Conservation (phyloP, 768 basidiomycete genomes). For the Hydnomerulius pinastri region DNA sequence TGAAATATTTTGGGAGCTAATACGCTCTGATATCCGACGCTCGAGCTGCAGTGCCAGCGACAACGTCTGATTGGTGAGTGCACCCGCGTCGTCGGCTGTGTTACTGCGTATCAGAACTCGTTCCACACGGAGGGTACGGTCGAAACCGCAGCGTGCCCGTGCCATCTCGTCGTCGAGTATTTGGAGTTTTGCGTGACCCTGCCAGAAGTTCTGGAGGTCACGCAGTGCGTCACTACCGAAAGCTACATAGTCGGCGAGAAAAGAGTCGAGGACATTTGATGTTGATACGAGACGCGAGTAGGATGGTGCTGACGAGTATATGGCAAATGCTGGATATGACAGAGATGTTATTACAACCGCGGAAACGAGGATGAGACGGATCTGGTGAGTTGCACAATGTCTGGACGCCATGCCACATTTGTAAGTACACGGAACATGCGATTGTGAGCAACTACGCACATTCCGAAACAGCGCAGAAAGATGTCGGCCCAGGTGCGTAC, state of each 20-base stretch:
- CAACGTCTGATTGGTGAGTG: conserved; percentile 63
- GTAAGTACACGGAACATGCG: conserved; percentile 2
- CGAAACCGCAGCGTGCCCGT: conserved; percentile 68
- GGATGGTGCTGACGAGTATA: conserved; percentile 75
- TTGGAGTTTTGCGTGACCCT: conserved; percentile 60
- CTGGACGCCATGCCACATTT: conserved; percentile 40
- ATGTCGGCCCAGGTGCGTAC: conserved; percentile 41
- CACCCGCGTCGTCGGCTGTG: conserved; percentile 43
- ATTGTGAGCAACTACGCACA: conserved; percentile 52
- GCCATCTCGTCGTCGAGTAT: conserved; percentile 70
- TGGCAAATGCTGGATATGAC: conserved; percentile 86
- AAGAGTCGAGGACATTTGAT: conserved; percentile 60
- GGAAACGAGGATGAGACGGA: conserved; percentile 84
- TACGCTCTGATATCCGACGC: conserved; percentile 47
- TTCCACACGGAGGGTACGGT: conserved; percentile 74
- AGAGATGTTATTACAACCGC: conserved; percentile 86
- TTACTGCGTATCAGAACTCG: conserved; percentile 68
- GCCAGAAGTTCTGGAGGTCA: conserved; percentile 75
- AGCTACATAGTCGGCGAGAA: conserved; percentile 53
- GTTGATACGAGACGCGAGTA: conserved; percentile 56
- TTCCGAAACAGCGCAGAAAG: conserved; percentile 74
- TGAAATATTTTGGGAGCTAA: conserved; percentile 41
- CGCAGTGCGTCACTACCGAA: conserved; percentile 56
- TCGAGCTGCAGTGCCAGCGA: conserved; percentile 68
- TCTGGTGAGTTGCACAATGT: conserved; percentile 89